Evolutionary conservation across 441 rosid species (phyloP).

Genomic region (Erodium chrysanthum): DNA sequence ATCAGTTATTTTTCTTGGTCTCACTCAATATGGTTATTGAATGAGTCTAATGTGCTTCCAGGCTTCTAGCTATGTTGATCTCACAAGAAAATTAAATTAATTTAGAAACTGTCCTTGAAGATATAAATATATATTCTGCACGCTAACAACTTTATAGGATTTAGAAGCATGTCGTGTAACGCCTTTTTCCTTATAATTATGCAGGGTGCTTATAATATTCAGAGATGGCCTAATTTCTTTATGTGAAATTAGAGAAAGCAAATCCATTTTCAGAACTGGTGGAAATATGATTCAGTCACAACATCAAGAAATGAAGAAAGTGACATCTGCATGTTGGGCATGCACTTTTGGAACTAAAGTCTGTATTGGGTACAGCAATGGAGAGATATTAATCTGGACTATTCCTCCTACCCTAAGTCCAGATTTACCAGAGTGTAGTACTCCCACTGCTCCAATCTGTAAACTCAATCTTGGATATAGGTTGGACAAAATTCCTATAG

Average conservation of each 20-base stretch:
- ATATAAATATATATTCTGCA: not conserved
- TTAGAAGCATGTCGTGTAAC: not conserved
- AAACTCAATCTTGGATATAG: constrained; percentile 80
- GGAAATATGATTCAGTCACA: constrained; percentile 42
- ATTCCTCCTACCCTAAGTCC: constrained; percentile 33
- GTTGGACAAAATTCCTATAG: constrained; percentile 60
- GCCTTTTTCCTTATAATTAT: constrained; percentile 1
- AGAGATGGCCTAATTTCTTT: constrained; percentile 52
- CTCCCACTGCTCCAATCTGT: constrained; percentile 38
- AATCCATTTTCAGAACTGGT: constrained; percentile 44
- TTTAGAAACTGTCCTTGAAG: not conserved
- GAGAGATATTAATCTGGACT: constrained; percentile 69
- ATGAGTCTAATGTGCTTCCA: not conserved
- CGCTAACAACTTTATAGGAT: not conserved
- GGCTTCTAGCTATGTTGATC: not conserved
- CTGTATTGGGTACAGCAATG: constrained; percentile 66
- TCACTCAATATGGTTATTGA: not conserved
- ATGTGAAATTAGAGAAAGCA: constrained; percentile 75
- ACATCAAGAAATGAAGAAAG: constrained; percentile 58
- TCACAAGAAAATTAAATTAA: not conserved
- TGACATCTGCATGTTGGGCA: constrained; percentile 77
- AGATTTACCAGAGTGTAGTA: constrained; percentile 32
- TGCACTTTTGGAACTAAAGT: constrained; percentile 78
- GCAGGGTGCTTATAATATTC: constrained; percentile 67
- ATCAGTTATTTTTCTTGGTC: not conserved